A percentile compares a stretch with the other conserved stretches of the same genome.
Evolutionary conservation across 2,329 filamentous ascomycete genomes (phyloP).

Genomic region (Penicillium sp.): DNA sequence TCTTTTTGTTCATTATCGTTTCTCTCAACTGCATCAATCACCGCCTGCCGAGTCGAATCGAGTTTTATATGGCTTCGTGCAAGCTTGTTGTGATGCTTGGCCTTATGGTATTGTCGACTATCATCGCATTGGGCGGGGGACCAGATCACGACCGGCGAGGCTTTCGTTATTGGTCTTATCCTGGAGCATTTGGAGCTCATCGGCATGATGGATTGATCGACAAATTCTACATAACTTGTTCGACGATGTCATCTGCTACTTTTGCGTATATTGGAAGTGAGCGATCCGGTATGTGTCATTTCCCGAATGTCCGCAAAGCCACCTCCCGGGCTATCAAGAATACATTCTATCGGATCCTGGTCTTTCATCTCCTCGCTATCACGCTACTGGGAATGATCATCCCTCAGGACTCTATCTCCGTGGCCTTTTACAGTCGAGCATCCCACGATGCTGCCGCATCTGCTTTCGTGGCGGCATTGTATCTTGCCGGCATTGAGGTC

Average conservation of each 20-base stretch:
- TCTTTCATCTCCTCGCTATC: constrained; percentile 76
- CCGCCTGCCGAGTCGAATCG: constrained; percentile 67
- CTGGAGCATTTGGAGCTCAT: constrained; percentile 57
- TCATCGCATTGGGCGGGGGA: constrained; percentile 67
- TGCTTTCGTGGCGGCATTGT: constrained; percentile 74
- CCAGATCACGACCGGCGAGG: constrained; percentile 61
- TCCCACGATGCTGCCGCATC: constrained; percentile 60
- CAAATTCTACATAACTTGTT: constrained; percentile 65
- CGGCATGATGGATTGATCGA: constrained; percentile 41
- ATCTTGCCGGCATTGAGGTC: constrained; percentile 61
- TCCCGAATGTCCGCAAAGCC: constrained; percentile 73
- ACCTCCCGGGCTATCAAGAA: constrained; percentile 76
- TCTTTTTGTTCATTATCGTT: constrained; percentile 64
- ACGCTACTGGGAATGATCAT: constrained; percentile 76
- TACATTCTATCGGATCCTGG: constrained; percentile 76
- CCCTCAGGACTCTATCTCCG: constrained; percentile 64
- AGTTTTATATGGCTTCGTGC: constrained; percentile 58
- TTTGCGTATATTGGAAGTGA: constrained; percentile 79
- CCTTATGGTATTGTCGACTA: constrained; percentile 64
- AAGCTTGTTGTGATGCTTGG: constrained; percentile 68
- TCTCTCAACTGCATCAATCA: constrained; percentile 69
- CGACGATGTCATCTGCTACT: constrained; percentile 70
- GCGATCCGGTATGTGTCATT: constrained; percentile 73
- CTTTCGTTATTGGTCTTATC: constrained; percentile 66
- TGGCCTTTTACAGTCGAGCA: constrained; percentile 51